Conservation (phyloP, 2,329 filamentous ascomycete genomes). For the Anisogramma anomala region DNA sequence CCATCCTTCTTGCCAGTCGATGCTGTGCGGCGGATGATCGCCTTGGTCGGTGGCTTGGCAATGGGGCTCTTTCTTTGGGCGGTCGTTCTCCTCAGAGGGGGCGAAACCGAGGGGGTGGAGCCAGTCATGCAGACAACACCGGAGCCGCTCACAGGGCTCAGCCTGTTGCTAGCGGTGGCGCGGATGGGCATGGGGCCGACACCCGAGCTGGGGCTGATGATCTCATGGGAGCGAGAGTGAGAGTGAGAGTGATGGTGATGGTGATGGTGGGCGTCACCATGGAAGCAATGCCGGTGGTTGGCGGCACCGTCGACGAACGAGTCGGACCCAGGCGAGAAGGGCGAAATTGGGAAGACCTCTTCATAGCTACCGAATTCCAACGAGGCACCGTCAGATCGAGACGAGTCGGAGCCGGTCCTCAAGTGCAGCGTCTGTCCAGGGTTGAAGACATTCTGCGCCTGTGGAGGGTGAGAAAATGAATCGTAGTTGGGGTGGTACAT, state of each 20-base stretch:
- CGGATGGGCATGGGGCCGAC: slow-evolving; percentile 61
- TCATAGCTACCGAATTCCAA: slow-evolving; percentile 69
- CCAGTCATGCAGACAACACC: slow-evolving; percentile 43
- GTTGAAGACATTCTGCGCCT: slow-evolving; percentile 66
- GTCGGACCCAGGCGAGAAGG: slow-evolving; percentile 76
- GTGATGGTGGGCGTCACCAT: slow-evolving; percentile 40
- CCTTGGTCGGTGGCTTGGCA: slow-evolving; percentile 64
- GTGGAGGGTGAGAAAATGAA: slow-evolving; percentile 44
- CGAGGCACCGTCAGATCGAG: slow-evolving; percentile 56
- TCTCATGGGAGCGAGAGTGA: slow-evolving; percentile 31
- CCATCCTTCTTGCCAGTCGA: slow-evolving; percentile 69
- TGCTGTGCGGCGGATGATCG: slow-evolving; percentile 63
- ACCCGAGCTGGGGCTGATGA: slow-evolving; percentile 56
- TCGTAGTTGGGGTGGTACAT: slow-evolving; percentile 63
- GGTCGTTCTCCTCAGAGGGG: slow-evolving; percentile 55
- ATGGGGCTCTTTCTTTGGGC: slow-evolving; percentile 65
- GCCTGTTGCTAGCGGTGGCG: slow-evolving; percentile 45
- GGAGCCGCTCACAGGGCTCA: slow-evolving; percentile 49
- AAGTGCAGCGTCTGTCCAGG: slow-evolving; percentile 83
- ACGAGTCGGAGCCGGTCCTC: slow-evolving; percentile 76
- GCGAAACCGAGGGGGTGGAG: slow-evolving; percentile 47
- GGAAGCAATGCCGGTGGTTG: slow-evolving; percentile 51
- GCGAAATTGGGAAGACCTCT: slow-evolving; percentile 64
- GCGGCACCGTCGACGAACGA: slow-evolving; percentile 50
- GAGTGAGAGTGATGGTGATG: slow-evolving; percentile 26